Evolutionary conservation across 768 basidiomycete species (phyloP).

Genomic region (Suillus weaverae): DNA sequence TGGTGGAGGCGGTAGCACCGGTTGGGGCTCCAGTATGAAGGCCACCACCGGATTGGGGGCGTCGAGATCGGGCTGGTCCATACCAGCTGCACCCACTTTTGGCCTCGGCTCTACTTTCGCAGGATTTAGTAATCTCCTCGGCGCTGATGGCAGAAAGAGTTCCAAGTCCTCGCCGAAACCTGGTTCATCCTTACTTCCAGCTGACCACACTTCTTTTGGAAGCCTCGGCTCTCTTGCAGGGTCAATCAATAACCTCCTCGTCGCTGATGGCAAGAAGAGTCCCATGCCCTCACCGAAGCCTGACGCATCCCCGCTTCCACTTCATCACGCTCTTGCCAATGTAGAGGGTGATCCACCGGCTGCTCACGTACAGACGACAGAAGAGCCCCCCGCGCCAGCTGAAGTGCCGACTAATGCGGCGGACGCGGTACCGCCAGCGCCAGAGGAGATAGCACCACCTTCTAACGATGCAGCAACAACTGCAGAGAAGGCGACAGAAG

Average conservation of each 20-base stretch:
- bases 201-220: background rate
- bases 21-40: conserved; percentile 8
- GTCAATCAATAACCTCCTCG: conserved; percentile 11
- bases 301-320: conserved; percentile 1
- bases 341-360: background rate
- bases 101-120: background rate
- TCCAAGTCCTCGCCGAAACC: background rate
- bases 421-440: background rate
- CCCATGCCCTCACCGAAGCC: background rate
- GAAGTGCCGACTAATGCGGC: background rate
- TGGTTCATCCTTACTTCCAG: background rate
- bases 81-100: background rate
- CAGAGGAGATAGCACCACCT: background rate
- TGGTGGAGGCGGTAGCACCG: background rate
- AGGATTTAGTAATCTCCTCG: conserved; percentile 11
- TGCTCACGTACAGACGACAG: background rate
- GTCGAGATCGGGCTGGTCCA: background rate
- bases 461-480: background rate
- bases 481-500: background rate
- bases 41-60: background rate
- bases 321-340: background rate
- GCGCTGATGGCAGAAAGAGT: background rate
- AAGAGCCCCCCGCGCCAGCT: background rate
- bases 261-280: background rate
- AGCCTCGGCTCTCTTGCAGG: background rate